A percentile compares a stretch with the other conserved stretches of the same genome.
These are phyloP conservation scores for Achaetomiella virescens DNA, from an alignment of 495 filamentous ascomycete species.

Conservation along the genomic window DNA sequence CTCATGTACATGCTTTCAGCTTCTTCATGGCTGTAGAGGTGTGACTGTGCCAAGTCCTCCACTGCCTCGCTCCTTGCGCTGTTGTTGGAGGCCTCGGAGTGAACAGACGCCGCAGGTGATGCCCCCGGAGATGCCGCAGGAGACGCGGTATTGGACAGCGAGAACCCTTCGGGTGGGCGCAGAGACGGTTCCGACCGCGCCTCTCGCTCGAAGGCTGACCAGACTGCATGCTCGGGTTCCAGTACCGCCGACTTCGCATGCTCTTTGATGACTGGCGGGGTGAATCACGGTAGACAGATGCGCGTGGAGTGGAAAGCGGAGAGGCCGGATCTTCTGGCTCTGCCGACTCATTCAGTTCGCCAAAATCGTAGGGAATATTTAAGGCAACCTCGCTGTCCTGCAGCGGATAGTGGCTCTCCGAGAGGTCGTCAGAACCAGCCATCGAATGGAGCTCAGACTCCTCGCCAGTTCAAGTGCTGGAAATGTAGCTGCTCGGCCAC, in stretches of 20 bases:
- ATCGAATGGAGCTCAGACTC: constrained; percentile 18
- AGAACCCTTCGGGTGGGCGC: constrained; percentile 15
- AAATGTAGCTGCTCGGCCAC: constrained; percentile 19
- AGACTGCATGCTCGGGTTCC: constrained; percentile 21
- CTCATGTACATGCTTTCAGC: constrained; percentile 95
- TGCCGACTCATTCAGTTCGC: constrained; percentile 21
- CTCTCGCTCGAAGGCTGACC: constrained; percentile 26
- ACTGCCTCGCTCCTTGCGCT: constrained; percentile 8
- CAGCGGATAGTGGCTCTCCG: constrained; percentile 27
- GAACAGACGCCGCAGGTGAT: constrained; percentile 17
- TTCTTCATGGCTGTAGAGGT: constrained; percentile 80
- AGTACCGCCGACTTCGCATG: constrained; percentile 34
- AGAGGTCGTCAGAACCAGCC: constrained; percentile 22
- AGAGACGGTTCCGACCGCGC: constrained; percentile 37
- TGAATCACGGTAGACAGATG: constrained; percentile 30
- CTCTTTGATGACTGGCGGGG: constrained; percentile 6
- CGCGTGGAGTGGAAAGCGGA: constrained; percentile 41
- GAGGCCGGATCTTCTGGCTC: constrained; percentile 23
- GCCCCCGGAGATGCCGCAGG: constrained; percentile 6
- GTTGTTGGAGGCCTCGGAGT: constrained; percentile 23
- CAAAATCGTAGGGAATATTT: constrained; percentile 44
- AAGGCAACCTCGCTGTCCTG: constrained; percentile 45
- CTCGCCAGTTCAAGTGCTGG: constrained; percentile 7
- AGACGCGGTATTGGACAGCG: constrained; percentile 13
- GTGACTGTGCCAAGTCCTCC: constrained; percentile 63